Base-by-base conservation (phyloP, 2,329 filamentous ascomycete species). In the Alternaria rosae region DNA sequence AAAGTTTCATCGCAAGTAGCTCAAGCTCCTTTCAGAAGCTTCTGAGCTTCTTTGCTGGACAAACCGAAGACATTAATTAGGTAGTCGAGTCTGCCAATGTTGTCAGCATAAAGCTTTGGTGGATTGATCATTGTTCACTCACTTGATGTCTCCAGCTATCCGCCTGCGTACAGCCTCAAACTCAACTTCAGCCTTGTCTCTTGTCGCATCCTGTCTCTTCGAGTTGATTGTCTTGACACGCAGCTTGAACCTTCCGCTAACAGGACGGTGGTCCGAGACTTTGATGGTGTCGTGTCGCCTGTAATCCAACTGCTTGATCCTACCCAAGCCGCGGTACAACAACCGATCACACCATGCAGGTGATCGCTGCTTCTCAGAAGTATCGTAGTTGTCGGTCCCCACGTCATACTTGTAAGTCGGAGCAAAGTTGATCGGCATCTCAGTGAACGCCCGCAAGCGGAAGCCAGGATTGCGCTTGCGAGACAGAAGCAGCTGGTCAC, bases 371-470 rank as follows among this genome's bases (percentile, higher is more conserved):
- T 99, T 99, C 79, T 99, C 95, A 71, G 92, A 94, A 0, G 92
- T 91, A 77, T 99, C 95, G 78, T 98, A 99, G 7, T 88, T 91
- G 75, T 98, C 94, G 0, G 93, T 96, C 15, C 94, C 94, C 0
- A 98, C 93, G 71, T 99, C 95, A 78, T 99, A 99, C 78, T 99
- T 99, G 84, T 99, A 99, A 0, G 95, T 99, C 1, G 95, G 95
- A 8, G 93, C 90, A 77, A 99, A 99, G 0, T 89, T 91, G 72
- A 99, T 97, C 1, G 91, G 92, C 57, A 91, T 85, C 80, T 99
- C 95, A n/a, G 91, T 89, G 78, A 99, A 98, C 0, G 92, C 91
- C 20, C 94, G 89, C 6, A 99, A 86, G 26, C 92, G 88, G 82
- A 98, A 97, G 0, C 89, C 92, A 0, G 94, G 93, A 71, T 97